Evolutionary conservation across 78 protist genomes (phyloP).

Genomic region (Salpingoeca rosetta): DNA sequence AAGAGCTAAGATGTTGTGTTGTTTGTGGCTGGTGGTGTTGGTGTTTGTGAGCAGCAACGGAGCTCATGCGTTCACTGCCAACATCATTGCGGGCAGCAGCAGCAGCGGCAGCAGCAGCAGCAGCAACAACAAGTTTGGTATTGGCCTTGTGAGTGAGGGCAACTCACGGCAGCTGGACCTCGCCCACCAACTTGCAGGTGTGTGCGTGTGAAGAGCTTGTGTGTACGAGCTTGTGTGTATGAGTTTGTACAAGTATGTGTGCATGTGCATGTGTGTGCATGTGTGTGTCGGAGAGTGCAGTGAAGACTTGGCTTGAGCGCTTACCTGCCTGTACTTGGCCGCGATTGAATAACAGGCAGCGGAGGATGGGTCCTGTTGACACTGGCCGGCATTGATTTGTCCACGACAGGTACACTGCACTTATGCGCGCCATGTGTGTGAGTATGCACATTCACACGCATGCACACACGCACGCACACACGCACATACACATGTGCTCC

Average conservation of each 20-base stretch:
- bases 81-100: background rate
- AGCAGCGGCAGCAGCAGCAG: background rate
- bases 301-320: background rate
- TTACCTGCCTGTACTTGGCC: background rate
- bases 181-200: background rate
- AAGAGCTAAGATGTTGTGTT: too few relatives aligned
- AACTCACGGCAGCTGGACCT: background rate
- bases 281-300: background rate
- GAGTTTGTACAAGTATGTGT: background rate
- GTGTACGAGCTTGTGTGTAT: background rate
- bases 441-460: too few relatives aligned
- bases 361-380: background rate
- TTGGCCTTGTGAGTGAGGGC: background rate
- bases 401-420: background rate
- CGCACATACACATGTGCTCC: too few relatives aligned
- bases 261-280: background rate
- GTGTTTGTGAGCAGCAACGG: too few relatives aligned
- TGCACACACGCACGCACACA: too few relatives aligned
- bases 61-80: too few relatives aligned
- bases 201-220: background rate
- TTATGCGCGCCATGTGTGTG: too few relatives aligned
- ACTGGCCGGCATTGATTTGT: background rate
- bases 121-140: background rate
- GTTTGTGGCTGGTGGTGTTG: too few relatives aligned
- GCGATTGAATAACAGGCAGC: background rate